Evolutionary conservation across 768 basidiomycete species (phyloP), one percentile per base, ranked within the genome.

Genomic region (Mycena floridula): DNA sequence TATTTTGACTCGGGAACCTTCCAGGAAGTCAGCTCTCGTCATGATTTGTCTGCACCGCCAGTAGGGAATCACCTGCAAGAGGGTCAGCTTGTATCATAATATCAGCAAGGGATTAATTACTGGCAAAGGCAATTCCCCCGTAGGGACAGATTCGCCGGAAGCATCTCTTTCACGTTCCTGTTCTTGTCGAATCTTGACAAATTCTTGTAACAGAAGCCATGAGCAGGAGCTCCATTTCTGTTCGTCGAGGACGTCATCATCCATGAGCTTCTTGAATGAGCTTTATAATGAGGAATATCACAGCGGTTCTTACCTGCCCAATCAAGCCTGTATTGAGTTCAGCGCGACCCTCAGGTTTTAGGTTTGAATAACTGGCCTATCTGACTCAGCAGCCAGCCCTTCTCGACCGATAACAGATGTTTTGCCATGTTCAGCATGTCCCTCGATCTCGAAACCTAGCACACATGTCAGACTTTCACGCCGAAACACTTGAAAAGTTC

Each of bases 151-250:
- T 60, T 61, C 0, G 61, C 66, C 30, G 69, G 62, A 25, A 67
- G 50, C 18, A 59, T 66, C 54, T 66, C 70, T 45, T 66, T 60
- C 26, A 61, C 59, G 57, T 55, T 75, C 70, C 50, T 77, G 72
- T 41, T 78, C 70, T 42, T 71, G 59, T 40, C 78, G 66, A 40
- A 74, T 55, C 53, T 76, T 79, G 42, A 89, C 85, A 54, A 89
- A 85, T 60, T 86, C 82, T 28, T 71, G 75, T 2, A 89, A 68
- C 2, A 89, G 72, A 2, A 89, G 68, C 86, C 88, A 90, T 15
- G 87, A 85, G 55, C 88, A 89, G 32, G 81, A 81, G 52, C 76
- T 79, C 80, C 82, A 85, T 76, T 85, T 86, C 79, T 87, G 84
- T 80, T 82, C 44, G n/a, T n/a, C n/a, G n/a, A n/a, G n/a, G n/a